These are phyloP conservation scores for Fagus sylvatica DNA, from an alignment of 306 rosid species.

Conservation along the genomic window DNA sequence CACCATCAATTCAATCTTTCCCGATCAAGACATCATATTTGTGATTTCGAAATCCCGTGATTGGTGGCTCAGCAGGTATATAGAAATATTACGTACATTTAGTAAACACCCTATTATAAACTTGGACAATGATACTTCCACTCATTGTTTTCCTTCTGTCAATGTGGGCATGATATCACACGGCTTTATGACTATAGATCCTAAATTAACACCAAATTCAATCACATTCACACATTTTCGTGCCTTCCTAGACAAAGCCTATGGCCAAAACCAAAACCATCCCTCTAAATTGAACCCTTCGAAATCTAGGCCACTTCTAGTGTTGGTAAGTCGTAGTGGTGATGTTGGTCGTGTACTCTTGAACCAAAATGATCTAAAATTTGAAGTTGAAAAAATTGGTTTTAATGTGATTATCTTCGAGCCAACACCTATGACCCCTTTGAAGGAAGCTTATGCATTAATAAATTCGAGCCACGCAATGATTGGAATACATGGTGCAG, in stretches of 20 bases:
- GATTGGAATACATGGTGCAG: slow-evolving; percentile 49
- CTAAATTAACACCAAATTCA: slow-evolving; percentile 10
- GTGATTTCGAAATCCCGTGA: slow-evolving; percentile 42
- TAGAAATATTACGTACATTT: slow-evolving; percentile 16
- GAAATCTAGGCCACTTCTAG: slow-evolving; percentile 9
- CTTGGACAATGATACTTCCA: slow-evolving; percentile 42
- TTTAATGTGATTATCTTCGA: slow-evolving; percentile 40
- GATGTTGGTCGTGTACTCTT: slow-evolving; percentile 6
- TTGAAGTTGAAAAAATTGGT: slow-evolving; percentile 21
- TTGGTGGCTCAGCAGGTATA: slow-evolving; percentile 50
- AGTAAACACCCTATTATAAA: slow-evolving; percentile 40
- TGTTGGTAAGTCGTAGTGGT: slow-evolving; percentile 9
- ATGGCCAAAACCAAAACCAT: background rate
- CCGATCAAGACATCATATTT: slow-evolving; percentile 17
- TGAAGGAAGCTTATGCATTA: slow-evolving; percentile 26
- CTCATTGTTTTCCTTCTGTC: slow-evolving; percentile 48
- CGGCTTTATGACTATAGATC: slow-evolving; percentile 41
- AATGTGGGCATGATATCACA: slow-evolving; percentile 47
- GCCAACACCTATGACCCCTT: slow-evolving; percentile 19
- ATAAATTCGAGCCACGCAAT: slow-evolving; percentile 46
- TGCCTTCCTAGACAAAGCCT: slow-evolving; percentile 36
- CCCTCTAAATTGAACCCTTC: background rate
- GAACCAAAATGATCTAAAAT: slow-evolving; percentile 26
- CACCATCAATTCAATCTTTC: slow-evolving; percentile 24
- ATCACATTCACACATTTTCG: slow-evolving; percentile 31